Evolutionary conservation across 345 rosid species (phyloP), one percentile per base, ranked within the genome.

Genomic region (Eucalyptus regnans): DNA sequence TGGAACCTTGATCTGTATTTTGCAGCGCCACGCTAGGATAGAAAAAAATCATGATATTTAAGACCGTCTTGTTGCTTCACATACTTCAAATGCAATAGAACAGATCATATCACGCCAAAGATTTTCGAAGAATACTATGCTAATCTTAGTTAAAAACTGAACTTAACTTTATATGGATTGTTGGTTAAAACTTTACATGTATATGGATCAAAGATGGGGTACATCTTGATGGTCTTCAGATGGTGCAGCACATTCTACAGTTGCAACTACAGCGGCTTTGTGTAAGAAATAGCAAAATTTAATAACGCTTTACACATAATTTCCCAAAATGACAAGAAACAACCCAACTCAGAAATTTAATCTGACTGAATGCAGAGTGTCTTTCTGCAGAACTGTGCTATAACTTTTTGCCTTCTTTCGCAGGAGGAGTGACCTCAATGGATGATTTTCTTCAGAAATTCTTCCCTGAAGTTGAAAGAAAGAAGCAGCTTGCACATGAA

Each of bases 341-440:
- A 41, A 6, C 83, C 29, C 15, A 20, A 14, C 33, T 85, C 20
- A 85, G 56, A 49, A 48, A 49, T 85, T n/a, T 27, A n/a, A 49
- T 85, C 50, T 15, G 86, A 85, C 56, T 8, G 54, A n/a, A 85
- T 31, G 87, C 52, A 76, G 48, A 76, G 15, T 22, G 48, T 76
- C 83, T 76, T 76, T 76, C 83, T 20, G 83, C 83, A 76, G 48
- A 76, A 22, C 83, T 76, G 81, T 76, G 27, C 83, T 11, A 41
- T 37, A 22, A 76, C 29, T 17, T 86, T 86, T 51, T 64, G 43
- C 50, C 56, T 50, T 5, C 22, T 23, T 29, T 43, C 50, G 6
- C 96, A 96, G 98, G 99, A 79, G 99, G 99, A 68, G 99, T 97
- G 64, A 95, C 98, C 54, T 95, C 98, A 13, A 95, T 94, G 97